Evolutionary conservation across 176 grass and related monocot genomes (phyloP).

Genomic region (Rhynchospora breviuscula): DNA sequence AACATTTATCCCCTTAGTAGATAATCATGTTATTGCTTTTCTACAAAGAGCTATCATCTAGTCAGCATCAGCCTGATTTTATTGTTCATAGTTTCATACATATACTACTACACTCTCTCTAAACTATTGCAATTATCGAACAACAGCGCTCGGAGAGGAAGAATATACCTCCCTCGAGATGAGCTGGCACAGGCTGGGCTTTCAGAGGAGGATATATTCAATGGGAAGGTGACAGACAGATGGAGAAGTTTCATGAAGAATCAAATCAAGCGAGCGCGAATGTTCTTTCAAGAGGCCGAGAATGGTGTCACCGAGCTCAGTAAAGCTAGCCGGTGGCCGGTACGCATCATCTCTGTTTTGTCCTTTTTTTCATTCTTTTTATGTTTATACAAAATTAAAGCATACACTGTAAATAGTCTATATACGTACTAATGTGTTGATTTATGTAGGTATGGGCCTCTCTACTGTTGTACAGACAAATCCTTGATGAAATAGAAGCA

Average conservation of each 20-base stretch:
- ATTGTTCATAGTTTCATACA: not conserved
- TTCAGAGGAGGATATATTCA: slow-evolving; percentile 75
- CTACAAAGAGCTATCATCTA: not conserved
- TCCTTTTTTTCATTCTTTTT: not conserved
- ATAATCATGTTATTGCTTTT: not conserved
- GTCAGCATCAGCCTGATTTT: not conserved
- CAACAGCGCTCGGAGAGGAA: slow-evolving; percentile 62
- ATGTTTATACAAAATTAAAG: not conserved
- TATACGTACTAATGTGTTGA: too few relatives aligned
- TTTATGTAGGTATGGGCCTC: slow-evolving; percentile 89
- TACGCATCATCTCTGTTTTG: slow-evolving; percentile 16
- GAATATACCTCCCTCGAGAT: slow-evolving; percentile 80
- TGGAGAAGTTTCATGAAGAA: slow-evolving; percentile 78
- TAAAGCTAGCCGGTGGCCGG: slow-evolving; percentile 91
- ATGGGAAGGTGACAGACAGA: slow-evolving; percentile 52
- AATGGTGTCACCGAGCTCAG: slow-evolving; percentile 67
- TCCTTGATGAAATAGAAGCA: slow-evolving; percentile 90
- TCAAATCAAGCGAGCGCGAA: slow-evolving; percentile 59
- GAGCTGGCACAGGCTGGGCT: slow-evolving; percentile 67
- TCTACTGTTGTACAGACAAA: slow-evolving; percentile 73
- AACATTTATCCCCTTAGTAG: not conserved
- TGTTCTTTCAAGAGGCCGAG: slow-evolving; percentile 69
- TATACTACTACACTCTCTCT: not conserved
- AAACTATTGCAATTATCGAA: not conserved
- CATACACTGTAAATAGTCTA: too few relatives aligned